Evolutionary conservation across 2,329 filamentous ascomycete genomes (phyloP).

Genomic region (Aplosporella prunicola): DNA sequence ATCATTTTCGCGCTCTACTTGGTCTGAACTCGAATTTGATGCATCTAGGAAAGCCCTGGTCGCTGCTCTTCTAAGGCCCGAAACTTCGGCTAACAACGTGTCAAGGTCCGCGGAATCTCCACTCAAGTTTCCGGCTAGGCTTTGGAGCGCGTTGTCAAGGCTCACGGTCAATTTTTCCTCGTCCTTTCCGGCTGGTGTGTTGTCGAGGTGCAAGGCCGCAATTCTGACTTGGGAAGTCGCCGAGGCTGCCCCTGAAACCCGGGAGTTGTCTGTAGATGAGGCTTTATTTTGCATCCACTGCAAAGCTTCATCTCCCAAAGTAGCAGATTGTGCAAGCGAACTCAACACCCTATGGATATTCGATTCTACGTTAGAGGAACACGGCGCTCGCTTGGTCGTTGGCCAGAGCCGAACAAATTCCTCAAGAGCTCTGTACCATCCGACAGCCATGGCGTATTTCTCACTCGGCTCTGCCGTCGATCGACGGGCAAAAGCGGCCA

Average conservation of each 20-base stretch:
- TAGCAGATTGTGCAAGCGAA: constrained; percentile 26
- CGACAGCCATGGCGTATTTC: constrained; percentile 31
- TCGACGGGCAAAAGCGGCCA: constrained; percentile 52
- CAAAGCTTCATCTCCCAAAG: constrained; percentile 24
- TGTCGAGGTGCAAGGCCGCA: constrained; percentile 24
- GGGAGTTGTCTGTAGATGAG: constrained; percentile 11
- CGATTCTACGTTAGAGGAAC: not conserved
- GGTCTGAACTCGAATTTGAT: no score
- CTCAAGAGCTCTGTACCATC: not conserved
- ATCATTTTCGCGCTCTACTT: no score
- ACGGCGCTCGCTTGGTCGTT: not conserved
- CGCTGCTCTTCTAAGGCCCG: constrained; percentile 15
- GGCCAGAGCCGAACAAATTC: not conserved
- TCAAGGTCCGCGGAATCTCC: constrained; percentile 27
- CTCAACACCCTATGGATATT: constrained; percentile 18
- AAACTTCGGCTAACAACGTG: constrained; percentile 24
- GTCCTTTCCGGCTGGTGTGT: constrained; percentile 15
- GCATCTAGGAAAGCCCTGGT: constrained; percentile 17
- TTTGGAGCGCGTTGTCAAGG: constrained; percentile 18
- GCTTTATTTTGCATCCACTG: constrained; percentile 19
- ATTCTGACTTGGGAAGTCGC: constrained; percentile 20
- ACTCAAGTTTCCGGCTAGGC: constrained; percentile 21
- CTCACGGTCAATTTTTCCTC: constrained; percentile 15
- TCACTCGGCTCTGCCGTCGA: constrained; percentile 25
- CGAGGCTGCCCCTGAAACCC: constrained; percentile 17